These are phyloP conservation scores for Peronosclerospora sorghi DNA, from an alignment of 352 stramenopile species.

Conservation along the genomic window DNA sequence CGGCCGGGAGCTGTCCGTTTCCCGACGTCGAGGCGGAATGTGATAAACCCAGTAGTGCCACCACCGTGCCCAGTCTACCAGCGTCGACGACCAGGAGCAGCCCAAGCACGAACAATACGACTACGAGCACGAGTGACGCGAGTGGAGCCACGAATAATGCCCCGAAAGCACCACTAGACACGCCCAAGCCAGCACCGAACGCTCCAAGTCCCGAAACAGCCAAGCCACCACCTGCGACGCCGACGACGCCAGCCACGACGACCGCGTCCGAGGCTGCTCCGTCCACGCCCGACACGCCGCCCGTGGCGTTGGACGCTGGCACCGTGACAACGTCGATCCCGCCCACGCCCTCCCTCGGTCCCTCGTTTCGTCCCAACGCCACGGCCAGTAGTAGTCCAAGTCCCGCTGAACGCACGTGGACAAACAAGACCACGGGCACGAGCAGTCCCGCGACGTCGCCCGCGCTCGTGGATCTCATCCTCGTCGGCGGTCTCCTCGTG, in stretches of 20 bases:
- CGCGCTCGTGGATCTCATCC: constrained; percentile 26
- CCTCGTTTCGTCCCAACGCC: not conserved
- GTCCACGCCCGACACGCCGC: not conserved
- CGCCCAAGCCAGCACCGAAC: too few relatives aligned
- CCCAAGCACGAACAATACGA: constrained; percentile 1
- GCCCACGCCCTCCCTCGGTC: not conserved
- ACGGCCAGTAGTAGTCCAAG: too few relatives aligned
- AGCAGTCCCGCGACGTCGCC: constrained; percentile 13
- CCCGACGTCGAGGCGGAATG: constrained; percentile 18
- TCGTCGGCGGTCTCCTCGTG: constrained; percentile 31
- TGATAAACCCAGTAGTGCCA: constrained; percentile 5
- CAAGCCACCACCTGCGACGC: too few relatives aligned
- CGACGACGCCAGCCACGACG: too few relatives aligned
- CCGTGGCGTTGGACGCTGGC: not conserved
- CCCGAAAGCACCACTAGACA: too few relatives aligned
- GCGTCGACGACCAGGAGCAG: not conserved
- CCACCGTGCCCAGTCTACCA: constrained; percentile 3
- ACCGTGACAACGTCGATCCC: too few relatives aligned
- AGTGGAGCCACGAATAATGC: not conserved
- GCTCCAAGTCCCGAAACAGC: too few relatives aligned
- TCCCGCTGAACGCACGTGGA: too few relatives aligned
- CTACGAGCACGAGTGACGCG: constrained; percentile 1
- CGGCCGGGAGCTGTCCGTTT: constrained; percentile 15
- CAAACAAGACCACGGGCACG: constrained; percentile 4
- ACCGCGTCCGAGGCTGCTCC: too few relatives aligned